Evolutionary conservation across 2,329 filamentous ascomycete genomes (phyloP).

Genomic region (Curvularia verruculosa): DNA sequence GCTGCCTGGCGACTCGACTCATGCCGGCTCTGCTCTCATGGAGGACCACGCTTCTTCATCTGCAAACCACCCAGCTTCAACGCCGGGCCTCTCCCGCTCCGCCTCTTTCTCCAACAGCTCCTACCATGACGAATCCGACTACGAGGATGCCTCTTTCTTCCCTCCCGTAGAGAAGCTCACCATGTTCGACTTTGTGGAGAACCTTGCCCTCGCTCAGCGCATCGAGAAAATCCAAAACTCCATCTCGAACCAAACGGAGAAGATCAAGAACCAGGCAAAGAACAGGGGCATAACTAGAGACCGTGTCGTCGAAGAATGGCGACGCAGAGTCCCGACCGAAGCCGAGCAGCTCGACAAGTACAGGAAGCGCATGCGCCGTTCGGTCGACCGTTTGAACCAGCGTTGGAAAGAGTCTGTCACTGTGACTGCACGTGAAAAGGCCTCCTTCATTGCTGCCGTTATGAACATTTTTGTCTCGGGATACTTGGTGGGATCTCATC

Average conservation of each 20-base stretch:
- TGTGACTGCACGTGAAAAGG: slow-evolving; percentile 89
- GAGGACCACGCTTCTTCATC: slow-evolving; percentile 55
- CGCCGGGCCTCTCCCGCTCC: slow-evolving; percentile 71
- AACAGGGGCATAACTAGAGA: slow-evolving; percentile 80
- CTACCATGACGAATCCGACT: slow-evolving; percentile 84
- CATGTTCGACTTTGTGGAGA: slow-evolving; percentile 92
- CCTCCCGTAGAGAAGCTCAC: slow-evolving; percentile 88
- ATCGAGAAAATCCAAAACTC: slow-evolving; percentile 89
- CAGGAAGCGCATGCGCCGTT: slow-evolving; percentile 81
- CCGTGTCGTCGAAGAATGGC: slow-evolving; percentile 91
- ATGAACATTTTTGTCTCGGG: slow-evolving; percentile 98
- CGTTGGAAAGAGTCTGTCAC: slow-evolving; percentile 89
- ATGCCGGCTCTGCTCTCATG: slow-evolving; percentile 35
- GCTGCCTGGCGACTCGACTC: slow-evolving; percentile 34
- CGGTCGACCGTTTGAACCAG: slow-evolving; percentile 83
- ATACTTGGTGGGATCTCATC: slow-evolving; percentile 85
- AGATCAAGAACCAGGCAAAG: slow-evolving; percentile 82
- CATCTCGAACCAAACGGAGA: slow-evolving; percentile 81
- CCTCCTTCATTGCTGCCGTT: slow-evolving; percentile 94
- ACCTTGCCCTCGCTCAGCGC: slow-evolving; percentile 85
- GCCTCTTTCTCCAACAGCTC: slow-evolving; percentile 83
- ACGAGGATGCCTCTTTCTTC: slow-evolving; percentile 67
- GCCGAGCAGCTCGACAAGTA: slow-evolving; percentile 95
- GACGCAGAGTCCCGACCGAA: slow-evolving; percentile 80
- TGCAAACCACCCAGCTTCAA: slow-evolving; percentile 55